Conservation (phyloP, 352 stramenopile genomes). For the Phytophthora multivora region DNA sequence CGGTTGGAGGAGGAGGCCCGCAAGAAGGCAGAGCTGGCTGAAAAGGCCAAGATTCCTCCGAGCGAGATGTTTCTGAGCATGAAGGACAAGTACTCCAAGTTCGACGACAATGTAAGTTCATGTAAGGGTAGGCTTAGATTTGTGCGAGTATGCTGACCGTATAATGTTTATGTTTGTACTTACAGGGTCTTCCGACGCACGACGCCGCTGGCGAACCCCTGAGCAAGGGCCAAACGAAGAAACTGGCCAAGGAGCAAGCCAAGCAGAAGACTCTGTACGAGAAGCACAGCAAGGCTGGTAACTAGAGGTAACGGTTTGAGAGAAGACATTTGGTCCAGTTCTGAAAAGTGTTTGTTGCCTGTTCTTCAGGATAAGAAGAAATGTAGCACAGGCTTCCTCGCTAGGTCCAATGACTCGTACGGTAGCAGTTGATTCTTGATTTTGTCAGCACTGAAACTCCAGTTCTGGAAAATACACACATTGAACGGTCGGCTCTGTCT, state of each 20-base stretch:
- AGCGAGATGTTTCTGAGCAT: conserved; percentile 92
- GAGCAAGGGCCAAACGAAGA: conserved; percentile 97
- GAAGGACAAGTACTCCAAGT: conserved; percentile 90
- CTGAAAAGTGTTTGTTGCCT: background rate
- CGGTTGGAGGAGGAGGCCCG: conserved; percentile 71
- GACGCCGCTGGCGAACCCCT: conserved; percentile 92
- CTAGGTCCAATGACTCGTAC: too few species aligned
- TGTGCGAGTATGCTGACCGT: conserved; percentile 5
- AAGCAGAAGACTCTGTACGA: conserved; percentile 95
- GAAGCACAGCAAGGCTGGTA: conserved; percentile 57
- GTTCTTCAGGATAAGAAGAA: conserved; percentile 1
- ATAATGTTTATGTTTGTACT: conserved; percentile 6
- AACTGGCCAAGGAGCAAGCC: conserved; percentile 95
- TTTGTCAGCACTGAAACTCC: too few species aligned
- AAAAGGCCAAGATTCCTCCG: conserved; percentile 91
- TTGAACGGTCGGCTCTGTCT: too few species aligned
- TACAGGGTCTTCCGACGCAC: conserved; percentile 94
- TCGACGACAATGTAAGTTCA: conserved; percentile 83
- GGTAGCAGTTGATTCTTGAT: too few species aligned
- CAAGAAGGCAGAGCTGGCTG: conserved; percentile 84
- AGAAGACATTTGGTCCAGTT: background rate
- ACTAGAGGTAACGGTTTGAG: conserved; percentile 25
- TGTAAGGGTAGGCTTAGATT: background rate
- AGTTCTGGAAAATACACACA: too few species aligned
- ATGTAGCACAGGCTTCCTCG: too few species aligned